A percentile compares a stretch with the other conserved stretches of the same genome.
phyloP scores from a whole-genome alignment of 768 basidiomycete genomes.

The Cystobasidium tubakii region DNA sequence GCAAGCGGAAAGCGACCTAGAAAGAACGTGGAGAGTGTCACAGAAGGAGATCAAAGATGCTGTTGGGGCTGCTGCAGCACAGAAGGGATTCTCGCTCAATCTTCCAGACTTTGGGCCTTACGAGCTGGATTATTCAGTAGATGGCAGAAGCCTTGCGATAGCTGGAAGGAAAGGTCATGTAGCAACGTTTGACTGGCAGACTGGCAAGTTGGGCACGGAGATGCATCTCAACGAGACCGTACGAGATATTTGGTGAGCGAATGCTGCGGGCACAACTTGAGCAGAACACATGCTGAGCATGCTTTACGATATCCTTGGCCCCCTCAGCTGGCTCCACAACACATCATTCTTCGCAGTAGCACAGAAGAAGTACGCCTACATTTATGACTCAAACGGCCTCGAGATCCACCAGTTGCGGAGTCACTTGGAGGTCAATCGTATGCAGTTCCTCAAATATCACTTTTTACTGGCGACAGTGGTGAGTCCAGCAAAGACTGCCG shows the following conservation, averaged over 20 bases:
- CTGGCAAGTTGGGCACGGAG: slow-evolving; percentile 76
- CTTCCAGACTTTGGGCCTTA: slow-evolving; percentile 78
- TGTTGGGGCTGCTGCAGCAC: slow-evolving; percentile 46
- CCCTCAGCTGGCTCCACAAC: slow-evolving; percentile 76
- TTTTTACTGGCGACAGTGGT: slow-evolving; percentile 84
- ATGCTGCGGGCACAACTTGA: slow-evolving; percentile 47
- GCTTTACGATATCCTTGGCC: too few species aligned
- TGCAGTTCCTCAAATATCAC: slow-evolving; percentile 92
- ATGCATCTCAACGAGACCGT: slow-evolving; percentile 83
- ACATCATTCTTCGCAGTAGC: slow-evolving; percentile 90
- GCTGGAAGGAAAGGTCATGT: slow-evolving; percentile 77
- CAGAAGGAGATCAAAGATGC: slow-evolving; percentile 67
- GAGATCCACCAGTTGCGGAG: slow-evolving; percentile 78
- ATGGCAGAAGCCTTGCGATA: slow-evolving; percentile 84
- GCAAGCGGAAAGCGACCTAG: slow-evolving; percentile 70
- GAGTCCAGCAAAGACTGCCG: too few species aligned
- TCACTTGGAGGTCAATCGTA: slow-evolving; percentile 78
- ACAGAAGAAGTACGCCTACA: slow-evolving; percentile 90
- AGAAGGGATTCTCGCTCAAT: slow-evolving; percentile 64
- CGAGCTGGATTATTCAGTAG: slow-evolving; percentile 73
- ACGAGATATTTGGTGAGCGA: slow-evolving; percentile 71
- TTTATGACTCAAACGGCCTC: slow-evolving; percentile 88
- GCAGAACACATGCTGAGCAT: too few species aligned
- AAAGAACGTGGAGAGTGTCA: slow-evolving; percentile 78
- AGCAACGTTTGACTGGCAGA: slow-evolving; percentile 89